phyloP scores from a whole-genome alignment of 352 stramenopile genomes.

The Bremia lactucae region DNA sequence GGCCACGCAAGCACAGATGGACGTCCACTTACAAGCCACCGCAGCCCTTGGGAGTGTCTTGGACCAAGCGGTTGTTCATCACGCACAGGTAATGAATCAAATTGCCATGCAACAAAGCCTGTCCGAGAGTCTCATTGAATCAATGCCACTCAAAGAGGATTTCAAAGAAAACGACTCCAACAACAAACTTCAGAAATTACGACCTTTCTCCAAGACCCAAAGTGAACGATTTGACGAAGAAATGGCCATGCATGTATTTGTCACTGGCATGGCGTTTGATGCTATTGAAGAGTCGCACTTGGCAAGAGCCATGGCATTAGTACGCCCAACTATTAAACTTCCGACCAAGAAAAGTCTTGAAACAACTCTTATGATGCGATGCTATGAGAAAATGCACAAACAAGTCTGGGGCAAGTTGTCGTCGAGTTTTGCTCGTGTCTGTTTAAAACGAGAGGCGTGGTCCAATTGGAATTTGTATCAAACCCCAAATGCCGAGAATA shows the following conservation, averaged over 20 bases:
- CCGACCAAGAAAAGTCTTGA: slow-evolving; percentile 67
- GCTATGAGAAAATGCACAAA: slow-evolving; percentile 82
- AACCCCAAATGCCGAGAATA: slow-evolving; percentile 49
- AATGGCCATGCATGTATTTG: slow-evolving; percentile 73
- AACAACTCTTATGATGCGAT: slow-evolving; percentile 45
- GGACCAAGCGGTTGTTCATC: slow-evolving; percentile 45
- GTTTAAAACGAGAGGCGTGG: slow-evolving; percentile 72
- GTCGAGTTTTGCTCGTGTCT: slow-evolving; percentile 43
- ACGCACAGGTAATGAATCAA: slow-evolving; percentile 62
- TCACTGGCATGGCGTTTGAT: slow-evolving; percentile 72
- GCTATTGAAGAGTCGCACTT: slow-evolving; percentile 62
- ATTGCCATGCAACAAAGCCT: slow-evolving; percentile 69
- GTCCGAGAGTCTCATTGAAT: slow-evolving; percentile 55
- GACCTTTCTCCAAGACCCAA: slow-evolving; percentile 49
- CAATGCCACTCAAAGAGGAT: slow-evolving; percentile 45
- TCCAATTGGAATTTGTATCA: slow-evolving; percentile 74
- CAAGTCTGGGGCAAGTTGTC: slow-evolving; percentile 72
- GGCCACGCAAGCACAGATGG: background rate
- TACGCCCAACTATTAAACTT: slow-evolving; percentile 45
- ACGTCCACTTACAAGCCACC: slow-evolving; percentile 9
- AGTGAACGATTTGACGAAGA: slow-evolving; percentile 66
- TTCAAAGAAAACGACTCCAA: slow-evolving; percentile 23
- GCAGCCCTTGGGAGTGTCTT: slow-evolving; percentile 21
- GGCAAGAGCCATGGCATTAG: slow-evolving; percentile 46
- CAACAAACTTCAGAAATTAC: slow-evolving; percentile 28